Conservation (phyloP, 2,329 filamentous ascomycete genomes). For the Arthrobotrys entomopaga region DNA sequence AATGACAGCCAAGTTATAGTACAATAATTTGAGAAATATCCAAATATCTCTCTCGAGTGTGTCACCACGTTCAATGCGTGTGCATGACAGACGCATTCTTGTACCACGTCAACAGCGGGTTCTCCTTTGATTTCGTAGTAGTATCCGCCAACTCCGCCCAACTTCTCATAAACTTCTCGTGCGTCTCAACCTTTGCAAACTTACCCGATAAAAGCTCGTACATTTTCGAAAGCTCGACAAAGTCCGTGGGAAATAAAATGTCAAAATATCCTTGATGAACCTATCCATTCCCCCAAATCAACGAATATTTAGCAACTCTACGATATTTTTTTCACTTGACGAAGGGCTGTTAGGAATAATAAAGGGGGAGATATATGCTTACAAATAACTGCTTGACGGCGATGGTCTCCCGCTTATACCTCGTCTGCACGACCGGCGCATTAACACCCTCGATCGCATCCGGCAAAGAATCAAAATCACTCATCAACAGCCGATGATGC, state of each 20-base stretch:
- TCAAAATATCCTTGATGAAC: slow-evolving; percentile 99
- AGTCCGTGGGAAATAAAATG: slow-evolving; percentile 97
- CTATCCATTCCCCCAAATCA: slow-evolving; percentile 63
- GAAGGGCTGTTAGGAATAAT: slow-evolving; percentile 17
- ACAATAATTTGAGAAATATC: too few species aligned
- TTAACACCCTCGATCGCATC: slow-evolving; percentile 86
- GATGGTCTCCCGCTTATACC: slow-evolving; percentile 86
- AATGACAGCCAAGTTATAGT: too few species aligned
- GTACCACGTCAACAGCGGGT: slow-evolving; percentile 91
- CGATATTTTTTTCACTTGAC: too few species aligned
- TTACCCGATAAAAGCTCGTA: slow-evolving; percentile 94
- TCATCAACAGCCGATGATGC: slow-evolving; percentile 84
- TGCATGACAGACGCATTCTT: slow-evolving; percentile 93
- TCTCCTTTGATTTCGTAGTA: slow-evolving; percentile 87
- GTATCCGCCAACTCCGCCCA: slow-evolving; percentile 95
- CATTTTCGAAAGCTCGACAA: slow-evolving; percentile 81
- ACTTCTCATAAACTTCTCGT: slow-evolving; percentile 87
- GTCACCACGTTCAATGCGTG: slow-evolving; percentile 71
- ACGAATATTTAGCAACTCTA: slow-evolving; percentile 8
- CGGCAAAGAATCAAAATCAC: slow-evolving; percentile 88
- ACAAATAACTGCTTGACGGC: slow-evolving; percentile 91
- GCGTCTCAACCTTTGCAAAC: slow-evolving; percentile 82
- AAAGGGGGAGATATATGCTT: slow-evolving; percentile 62
- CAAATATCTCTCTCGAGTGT: too few species aligned
- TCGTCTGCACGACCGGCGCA: slow-evolving; percentile 93